Conservation (phyloP, 139 green algal species). For the Mychonastes homosphaera region DNA sequence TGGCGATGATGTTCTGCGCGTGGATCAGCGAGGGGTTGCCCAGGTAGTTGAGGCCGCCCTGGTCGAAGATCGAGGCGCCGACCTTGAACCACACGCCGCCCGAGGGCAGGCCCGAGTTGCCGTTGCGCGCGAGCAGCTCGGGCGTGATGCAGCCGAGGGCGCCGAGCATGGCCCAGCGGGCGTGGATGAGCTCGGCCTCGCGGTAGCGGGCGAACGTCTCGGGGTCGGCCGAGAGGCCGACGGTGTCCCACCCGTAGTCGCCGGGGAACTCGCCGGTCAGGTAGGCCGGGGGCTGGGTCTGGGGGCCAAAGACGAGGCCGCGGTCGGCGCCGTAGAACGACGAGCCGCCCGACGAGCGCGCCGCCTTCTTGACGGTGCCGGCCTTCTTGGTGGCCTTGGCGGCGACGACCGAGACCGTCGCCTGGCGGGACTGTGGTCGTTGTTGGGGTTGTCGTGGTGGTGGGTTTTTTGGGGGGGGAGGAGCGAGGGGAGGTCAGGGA, state of each 20-base stretch:
- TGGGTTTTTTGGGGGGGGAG: too few relatives aligned
- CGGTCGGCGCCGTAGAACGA: too few relatives aligned
- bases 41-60: conserved; percentile 68
- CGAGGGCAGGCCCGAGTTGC: neutral
- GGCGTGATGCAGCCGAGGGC: conserved; percentile 60
- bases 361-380: too few relatives aligned
- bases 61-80: conserved; percentile 36
- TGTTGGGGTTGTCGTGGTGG: too few relatives aligned
- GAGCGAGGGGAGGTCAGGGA: too few relatives aligned
- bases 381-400: too few relatives aligned
- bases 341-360: too few relatives aligned
- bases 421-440: too few relatives aligned
- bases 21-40: conserved; percentile 64
- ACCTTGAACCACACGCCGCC: conserved; percentile 50
- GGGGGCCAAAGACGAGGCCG: conserved; percentile 53
- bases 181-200: conserved; percentile 92
- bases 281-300: conserved; percentile 54
- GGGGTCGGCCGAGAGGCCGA: conserved; percentile 65
- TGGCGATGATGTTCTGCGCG: conserved; percentile 68
- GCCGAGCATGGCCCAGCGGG: conserved; percentile 91
- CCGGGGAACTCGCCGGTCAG: conserved; percentile 73
- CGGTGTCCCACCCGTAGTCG: conserved; percentile 90
- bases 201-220: conserved; percentile 60
- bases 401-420: too few relatives aligned
- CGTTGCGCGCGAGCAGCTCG: conserved; percentile 33